Percentiles rank a stretch among this genome's conserved stretches.
Evolutionary conservation across 2,329 filamentous ascomycete species (phyloP).

Genomic region (Epichloe coenophiala): DNA sequence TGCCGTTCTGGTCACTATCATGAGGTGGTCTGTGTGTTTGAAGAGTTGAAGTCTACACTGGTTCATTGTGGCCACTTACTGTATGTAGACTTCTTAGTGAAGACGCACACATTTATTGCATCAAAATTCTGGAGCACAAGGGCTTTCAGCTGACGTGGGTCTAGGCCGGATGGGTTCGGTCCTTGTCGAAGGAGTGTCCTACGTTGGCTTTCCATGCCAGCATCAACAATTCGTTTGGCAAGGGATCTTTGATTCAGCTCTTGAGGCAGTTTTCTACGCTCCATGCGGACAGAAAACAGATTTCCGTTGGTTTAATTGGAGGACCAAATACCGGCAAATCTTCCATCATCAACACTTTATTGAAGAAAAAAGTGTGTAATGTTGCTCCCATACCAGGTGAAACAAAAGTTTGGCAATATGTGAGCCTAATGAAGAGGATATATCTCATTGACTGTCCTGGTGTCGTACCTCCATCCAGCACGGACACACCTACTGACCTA

Average conservation of each 20-base stretch:
- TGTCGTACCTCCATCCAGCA: slow-evolving; percentile 79
- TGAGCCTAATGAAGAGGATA: slow-evolving; percentile 87
- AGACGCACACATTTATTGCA: slow-evolving; percentile 59
- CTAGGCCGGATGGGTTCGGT: slow-evolving; percentile 85
- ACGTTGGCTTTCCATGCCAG: slow-evolving; percentile 90
- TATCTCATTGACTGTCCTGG: slow-evolving; percentile 89
- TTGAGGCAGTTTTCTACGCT: slow-evolving; percentile 85
- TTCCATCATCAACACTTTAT: slow-evolving; percentile 90
- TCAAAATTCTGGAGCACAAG: background rate
- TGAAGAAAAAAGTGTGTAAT: slow-evolving; percentile 86
- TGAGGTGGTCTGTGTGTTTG: slow-evolving; percentile 70
- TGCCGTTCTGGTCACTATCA: slow-evolving; percentile 83
- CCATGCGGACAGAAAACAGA: slow-evolving; percentile 84
- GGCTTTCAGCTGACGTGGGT: slow-evolving; percentile 4
- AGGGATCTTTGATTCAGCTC: slow-evolving; percentile 84
- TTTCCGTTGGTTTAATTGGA: slow-evolving; percentile 74
- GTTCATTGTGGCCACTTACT: slow-evolving; percentile 41
- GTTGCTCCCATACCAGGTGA: slow-evolving; percentile 92
- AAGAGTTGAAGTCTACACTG: slow-evolving; percentile 90
- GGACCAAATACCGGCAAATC: slow-evolving; percentile 87
- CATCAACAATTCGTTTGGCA: slow-evolving; percentile 93
- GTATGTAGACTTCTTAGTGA: slow-evolving; percentile 96
- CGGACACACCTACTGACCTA: slow-evolving; percentile 76
- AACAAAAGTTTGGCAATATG: slow-evolving; percentile 97
- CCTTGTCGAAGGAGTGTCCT: slow-evolving; percentile 79